These are phyloP conservation scores for Ceratobasidium sp. DNA, from an alignment of 1,284 basidiomycete genomes.

Conservation along the genomic window DNA sequence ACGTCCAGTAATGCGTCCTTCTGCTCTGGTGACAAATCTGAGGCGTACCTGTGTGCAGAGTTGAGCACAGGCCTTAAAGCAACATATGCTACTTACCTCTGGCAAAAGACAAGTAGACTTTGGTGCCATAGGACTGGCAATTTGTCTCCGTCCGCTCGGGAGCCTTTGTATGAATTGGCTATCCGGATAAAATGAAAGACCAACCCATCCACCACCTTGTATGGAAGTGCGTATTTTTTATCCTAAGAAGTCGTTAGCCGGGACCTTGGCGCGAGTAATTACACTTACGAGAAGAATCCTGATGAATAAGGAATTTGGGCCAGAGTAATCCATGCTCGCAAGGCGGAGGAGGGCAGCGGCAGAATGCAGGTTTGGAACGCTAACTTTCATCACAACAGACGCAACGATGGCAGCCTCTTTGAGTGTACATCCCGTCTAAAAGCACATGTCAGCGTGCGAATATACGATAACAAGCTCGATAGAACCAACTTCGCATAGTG, in stretches of 20 bases:
- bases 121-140: conserved; percentile 99
- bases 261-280: neutral
- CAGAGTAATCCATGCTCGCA: conserved; percentile 97
- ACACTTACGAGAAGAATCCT: conserved; percentile 76
- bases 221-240: conserved; percentile 98
- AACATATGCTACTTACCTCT: conserved; percentile 67
- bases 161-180: conserved; percentile 85
- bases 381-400: conserved; percentile 90
- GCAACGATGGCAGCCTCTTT: conserved; percentile 97
- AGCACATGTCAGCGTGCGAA: neutral
- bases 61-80: conserved; percentile 7
- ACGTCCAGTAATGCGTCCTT: conserved; percentile 98
- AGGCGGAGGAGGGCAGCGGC: conserved; percentile 94
- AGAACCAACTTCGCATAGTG: conserved; percentile 83
- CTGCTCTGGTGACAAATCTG: conserved; percentile 97
- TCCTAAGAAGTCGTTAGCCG: conserved; percentile 59
- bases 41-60: conserved; percentile 76
- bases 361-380: conserved; percentile 94
- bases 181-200: conserved; percentile 98
- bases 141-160: conserved; percentile 70
- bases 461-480: neutral
- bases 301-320: conserved; percentile 96
- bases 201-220: conserved; percentile 97
- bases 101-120: conserved; percentile 92
- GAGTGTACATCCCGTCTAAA: conserved; percentile 80